Conservation (phyloP, 768 basidiomycete genomes). For the Boletales sp. region DNA sequence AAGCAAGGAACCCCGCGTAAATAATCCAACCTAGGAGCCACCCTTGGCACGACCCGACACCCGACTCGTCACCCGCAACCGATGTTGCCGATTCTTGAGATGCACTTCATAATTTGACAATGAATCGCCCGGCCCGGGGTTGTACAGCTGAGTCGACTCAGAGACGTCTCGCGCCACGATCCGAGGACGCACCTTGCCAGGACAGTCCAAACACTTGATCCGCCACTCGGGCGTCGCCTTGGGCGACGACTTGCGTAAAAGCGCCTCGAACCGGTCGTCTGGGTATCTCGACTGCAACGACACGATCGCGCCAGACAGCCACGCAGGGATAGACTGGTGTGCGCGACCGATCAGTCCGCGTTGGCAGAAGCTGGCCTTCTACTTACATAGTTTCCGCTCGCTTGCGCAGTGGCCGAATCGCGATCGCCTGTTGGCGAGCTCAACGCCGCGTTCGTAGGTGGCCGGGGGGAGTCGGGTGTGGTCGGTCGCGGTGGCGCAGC, state of each 20-base stretch:
- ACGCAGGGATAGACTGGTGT: slow-evolving; percentile 49
- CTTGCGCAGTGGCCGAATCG: not conserved
- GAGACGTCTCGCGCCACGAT: not conserved
- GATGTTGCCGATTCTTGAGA: slow-evolving; percentile 79
- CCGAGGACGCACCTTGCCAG: slow-evolving; percentile 68
- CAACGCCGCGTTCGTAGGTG: slow-evolving; percentile 3
- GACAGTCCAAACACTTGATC: slow-evolving; percentile 87
- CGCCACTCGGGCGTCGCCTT: slow-evolving; percentile 78
- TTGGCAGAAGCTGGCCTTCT: slow-evolving; percentile 6
- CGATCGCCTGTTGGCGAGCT: slow-evolving; percentile 19
- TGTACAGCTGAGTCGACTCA: slow-evolving; percentile 61
- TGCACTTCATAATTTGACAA: slow-evolving; percentile 91
- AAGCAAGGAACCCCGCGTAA: slow-evolving; percentile 10
- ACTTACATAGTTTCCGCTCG: slow-evolving; percentile 27
- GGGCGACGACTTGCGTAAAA: slow-evolving; percentile 55
- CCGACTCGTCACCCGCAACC: slow-evolving; percentile 67
- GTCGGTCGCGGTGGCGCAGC: slow-evolving; percentile 19
- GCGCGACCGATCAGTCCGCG: slow-evolving; percentile 10
- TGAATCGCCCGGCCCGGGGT: slow-evolving; percentile 84
- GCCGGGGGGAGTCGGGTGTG: slow-evolving; percentile 25
- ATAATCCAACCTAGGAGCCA: slow-evolving; percentile 16
- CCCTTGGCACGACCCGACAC: slow-evolving; percentile 1
- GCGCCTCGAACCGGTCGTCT: slow-evolving; percentile 79
- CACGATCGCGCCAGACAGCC: slow-evolving; percentile 68
- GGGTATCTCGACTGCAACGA: slow-evolving; percentile 70